Percentiles rank a stretch among this genome's conserved stretches.
Conservation (phyloP, 2,329 filamentous ascomycete genomes). For the Fusarium bulbicola region DNA sequence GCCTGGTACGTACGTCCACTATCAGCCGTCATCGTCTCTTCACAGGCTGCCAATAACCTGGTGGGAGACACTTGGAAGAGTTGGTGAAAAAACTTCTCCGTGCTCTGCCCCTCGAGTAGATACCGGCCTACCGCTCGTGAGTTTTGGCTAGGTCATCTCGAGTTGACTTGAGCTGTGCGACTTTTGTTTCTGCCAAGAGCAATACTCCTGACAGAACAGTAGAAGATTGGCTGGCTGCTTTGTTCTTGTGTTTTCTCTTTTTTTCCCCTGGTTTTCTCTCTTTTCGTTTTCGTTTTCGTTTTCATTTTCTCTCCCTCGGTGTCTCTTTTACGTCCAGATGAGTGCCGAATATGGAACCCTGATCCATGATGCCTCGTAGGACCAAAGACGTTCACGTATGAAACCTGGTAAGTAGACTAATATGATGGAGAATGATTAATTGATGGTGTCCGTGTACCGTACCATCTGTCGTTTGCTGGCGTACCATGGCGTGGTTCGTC, state of each 20-base stretch:
- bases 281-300: background rate
- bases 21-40: background rate
- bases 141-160: background rate
- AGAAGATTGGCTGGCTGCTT: background rate
- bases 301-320: background rate
- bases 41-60: background rate
- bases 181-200: background rate
- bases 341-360: too few relatives aligned
- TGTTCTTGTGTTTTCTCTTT: background rate
- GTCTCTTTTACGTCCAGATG: background rate
- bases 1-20: background rate
- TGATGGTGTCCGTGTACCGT: background rate
- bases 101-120: background rate
- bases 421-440: background rate
- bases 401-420: background rate
- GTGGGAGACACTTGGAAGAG: background rate
- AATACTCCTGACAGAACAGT: background rate
- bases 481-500: too few relatives aligned
- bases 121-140: background rate
- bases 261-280: background rate
- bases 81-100: background rate
- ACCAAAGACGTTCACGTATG: background rate
- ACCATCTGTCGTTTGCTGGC: background rate
- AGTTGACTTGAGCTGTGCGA: background rate
- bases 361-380: too few relatives aligned